Evolutionary conservation across 2,329 filamentous ascomycete species (phyloP).

Genomic region (Macrophomina phaseolina): DNA sequence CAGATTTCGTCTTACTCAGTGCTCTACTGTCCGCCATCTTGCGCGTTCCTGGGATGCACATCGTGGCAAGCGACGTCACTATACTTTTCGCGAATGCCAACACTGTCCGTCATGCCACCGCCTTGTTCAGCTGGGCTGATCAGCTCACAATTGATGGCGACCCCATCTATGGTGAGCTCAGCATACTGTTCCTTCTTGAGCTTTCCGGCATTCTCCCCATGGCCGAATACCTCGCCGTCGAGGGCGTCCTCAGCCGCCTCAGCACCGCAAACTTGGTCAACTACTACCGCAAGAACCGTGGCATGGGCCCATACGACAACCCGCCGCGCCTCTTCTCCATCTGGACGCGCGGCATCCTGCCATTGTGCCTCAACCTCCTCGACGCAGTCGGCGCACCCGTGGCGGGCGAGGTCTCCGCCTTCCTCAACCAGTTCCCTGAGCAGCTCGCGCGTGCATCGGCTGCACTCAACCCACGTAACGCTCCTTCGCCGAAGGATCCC

Average conservation of each 20-base stretch:
- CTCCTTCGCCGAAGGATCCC: slow-evolving; percentile 46
- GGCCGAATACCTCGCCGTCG: slow-evolving; percentile 88
- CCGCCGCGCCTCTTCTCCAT: slow-evolving; percentile 81
- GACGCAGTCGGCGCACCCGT: slow-evolving; percentile 80
- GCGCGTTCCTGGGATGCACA: slow-evolving; percentile 74
- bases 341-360: slow-evolving; percentile 87
- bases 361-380: slow-evolving; percentile 86
- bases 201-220: slow-evolving; percentile 80
- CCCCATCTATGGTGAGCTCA: slow-evolving; percentile 92
- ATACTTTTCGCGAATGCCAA: slow-evolving; percentile 64
- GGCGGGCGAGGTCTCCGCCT: slow-evolving; percentile 81
- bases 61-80: slow-evolving; percentile 59
- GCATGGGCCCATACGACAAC: slow-evolving; percentile 80
- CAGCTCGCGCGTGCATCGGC: slow-evolving; percentile 75
- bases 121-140: slow-evolving; percentile 93
- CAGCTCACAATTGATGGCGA: slow-evolving; percentile 77
- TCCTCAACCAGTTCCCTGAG: slow-evolving; percentile 86
- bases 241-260: slow-evolving; percentile 80
- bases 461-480: slow-evolving; percentile 68
- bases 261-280: slow-evolving; percentile 79
- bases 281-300: slow-evolving; percentile 71
- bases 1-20: slow-evolving; percentile 85
- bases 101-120: slow-evolving; percentile 79
- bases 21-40: slow-evolving; percentile 86
- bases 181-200: slow-evolving; percentile 84